phyloP scores from a whole-genome alignment of 2,329 filamentous ascomycete species.

The Aspergillus ochraceus region DNA sequence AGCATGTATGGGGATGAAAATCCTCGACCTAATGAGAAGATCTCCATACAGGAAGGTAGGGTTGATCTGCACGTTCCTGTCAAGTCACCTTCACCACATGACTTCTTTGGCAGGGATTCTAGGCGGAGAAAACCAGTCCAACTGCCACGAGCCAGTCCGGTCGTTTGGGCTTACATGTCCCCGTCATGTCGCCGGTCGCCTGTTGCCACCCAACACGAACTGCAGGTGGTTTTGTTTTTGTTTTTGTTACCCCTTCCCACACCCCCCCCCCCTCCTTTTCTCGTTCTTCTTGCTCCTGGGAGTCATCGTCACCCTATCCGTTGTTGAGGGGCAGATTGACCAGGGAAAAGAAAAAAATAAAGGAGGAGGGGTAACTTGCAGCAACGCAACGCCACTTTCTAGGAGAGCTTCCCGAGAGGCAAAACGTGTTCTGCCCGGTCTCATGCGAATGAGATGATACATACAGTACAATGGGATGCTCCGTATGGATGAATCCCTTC shows the following conservation, averaged over 20 bases:
- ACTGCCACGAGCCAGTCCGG: neutral
- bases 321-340: neutral
- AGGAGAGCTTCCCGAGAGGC: neutral
- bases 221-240: neutral
- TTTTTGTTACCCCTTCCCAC: neutral
- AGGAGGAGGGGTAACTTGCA: neutral
- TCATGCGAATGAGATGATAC: neutral
- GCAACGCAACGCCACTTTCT: neutral
- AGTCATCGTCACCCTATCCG: neutral
- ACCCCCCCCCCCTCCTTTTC: neutral
- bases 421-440: neutral
- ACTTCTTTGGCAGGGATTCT: neutral
- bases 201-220: constrained; percentile 3
- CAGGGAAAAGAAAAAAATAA: neutral
- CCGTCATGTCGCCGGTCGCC: neutral
- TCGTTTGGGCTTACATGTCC: neutral
- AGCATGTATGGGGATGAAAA: neutral
- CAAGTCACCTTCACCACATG: neutral
- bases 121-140: neutral
- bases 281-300: neutral
- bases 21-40: neutral
- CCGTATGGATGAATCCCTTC: neutral
- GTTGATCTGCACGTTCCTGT: neutral
- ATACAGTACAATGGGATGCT: neutral
- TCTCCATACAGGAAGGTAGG: neutral